phyloP scores from a whole-genome alignment of 345 rosid species.

The Firmiana major region DNA sequence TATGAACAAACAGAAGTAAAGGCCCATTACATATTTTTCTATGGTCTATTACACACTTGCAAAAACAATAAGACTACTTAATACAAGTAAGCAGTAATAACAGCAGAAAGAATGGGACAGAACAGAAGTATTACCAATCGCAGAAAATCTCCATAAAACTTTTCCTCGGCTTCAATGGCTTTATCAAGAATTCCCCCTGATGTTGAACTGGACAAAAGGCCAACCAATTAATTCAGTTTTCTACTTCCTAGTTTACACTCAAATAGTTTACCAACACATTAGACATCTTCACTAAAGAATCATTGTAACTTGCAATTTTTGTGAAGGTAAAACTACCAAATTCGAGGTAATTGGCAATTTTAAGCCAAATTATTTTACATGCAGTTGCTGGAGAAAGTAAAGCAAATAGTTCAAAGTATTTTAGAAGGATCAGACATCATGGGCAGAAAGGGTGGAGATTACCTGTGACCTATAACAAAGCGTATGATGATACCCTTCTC shows the following conservation, averaged over 20 bases:
- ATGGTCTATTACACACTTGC: not conserved
- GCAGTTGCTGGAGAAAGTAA: not conserved
- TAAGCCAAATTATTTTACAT: not conserved
- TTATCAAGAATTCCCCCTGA: slow-evolving; percentile 65
- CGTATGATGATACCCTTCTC: slow-evolving; percentile 81
- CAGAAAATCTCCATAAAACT: slow-evolving; percentile 65
- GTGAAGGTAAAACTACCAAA: not conserved
- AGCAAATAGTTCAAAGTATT: not conserved
- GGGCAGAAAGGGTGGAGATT: slow-evolving; percentile 1
- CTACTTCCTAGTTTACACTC: not conserved
- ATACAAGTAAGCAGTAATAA: slow-evolving; percentile 4
- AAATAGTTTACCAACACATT: not conserved
- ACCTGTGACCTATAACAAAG: slow-evolving; percentile 92
- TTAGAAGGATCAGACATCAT: not conserved
- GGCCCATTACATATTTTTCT: slow-evolving; percentile 4
- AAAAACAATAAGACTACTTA: not conserved
- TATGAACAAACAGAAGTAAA: slow-evolving; percentile 4
- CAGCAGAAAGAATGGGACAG: not conserved
- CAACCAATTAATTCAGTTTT: not conserved
- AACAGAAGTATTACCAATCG: slow-evolving; percentile 57
- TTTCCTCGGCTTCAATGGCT: slow-evolving; percentile 75
- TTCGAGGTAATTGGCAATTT: not conserved
- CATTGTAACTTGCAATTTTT: not conserved
- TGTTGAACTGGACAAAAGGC: slow-evolving; percentile 31
- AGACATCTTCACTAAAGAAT: not conserved